Percentiles rank a stretch among this genome's conserved stretches.
phyloP scores from a whole-genome alignment of 2,329 filamentous ascomycete genomes.

The Paecilomyces variotii region DNA sequence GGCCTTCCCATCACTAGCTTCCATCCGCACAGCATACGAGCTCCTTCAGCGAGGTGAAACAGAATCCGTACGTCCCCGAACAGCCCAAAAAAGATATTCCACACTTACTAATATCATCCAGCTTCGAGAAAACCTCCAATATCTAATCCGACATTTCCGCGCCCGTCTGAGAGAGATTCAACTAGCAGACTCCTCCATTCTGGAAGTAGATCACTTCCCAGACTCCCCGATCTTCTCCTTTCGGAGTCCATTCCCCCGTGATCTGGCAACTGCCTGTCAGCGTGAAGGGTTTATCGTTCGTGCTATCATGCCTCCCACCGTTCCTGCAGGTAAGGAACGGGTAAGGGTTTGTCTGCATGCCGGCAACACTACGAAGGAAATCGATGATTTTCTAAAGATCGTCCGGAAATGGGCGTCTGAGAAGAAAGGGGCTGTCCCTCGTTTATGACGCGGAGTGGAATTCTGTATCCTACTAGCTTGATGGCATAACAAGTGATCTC shows the following conservation, averaged over 20 bases:
- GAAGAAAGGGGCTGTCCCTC: neutral
- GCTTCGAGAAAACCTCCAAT: slow-evolving; percentile 28
- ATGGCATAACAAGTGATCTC: neutral
- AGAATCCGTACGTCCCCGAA: slow-evolving; percentile 27
- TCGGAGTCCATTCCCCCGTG: slow-evolving; percentile 50
- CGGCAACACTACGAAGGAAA: slow-evolving; percentile 51
- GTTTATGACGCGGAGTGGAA: neutral
- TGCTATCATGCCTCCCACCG: slow-evolving; percentile 61
- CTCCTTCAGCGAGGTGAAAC: slow-evolving; percentile 47
- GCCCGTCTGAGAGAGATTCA: slow-evolving; percentile 34
- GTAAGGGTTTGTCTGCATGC: slow-evolving; percentile 62
- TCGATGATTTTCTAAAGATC: slow-evolving; percentile 45
- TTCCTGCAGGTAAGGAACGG: slow-evolving; percentile 55
- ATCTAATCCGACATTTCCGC: slow-evolving; percentile 40
- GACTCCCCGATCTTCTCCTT: slow-evolving; percentile 59
- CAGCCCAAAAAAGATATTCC: neutral
- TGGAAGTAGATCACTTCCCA: slow-evolving; percentile 36
- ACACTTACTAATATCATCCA: slow-evolving; percentile 1
- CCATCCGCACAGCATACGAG: slow-evolving; percentile 51
- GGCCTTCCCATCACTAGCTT: slow-evolving; percentile 52
- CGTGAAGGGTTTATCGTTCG: slow-evolving; percentile 51
- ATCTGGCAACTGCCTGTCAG: slow-evolving; percentile 55
- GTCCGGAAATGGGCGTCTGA: slow-evolving; percentile 42
- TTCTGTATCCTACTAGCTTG: neutral
- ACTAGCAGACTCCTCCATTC: slow-evolving; percentile 17